These are phyloP conservation scores for Cladosporium sp. DNA, from an alignment of 2,329 filamentous ascomycete species.

Conservation along the genomic window DNA sequence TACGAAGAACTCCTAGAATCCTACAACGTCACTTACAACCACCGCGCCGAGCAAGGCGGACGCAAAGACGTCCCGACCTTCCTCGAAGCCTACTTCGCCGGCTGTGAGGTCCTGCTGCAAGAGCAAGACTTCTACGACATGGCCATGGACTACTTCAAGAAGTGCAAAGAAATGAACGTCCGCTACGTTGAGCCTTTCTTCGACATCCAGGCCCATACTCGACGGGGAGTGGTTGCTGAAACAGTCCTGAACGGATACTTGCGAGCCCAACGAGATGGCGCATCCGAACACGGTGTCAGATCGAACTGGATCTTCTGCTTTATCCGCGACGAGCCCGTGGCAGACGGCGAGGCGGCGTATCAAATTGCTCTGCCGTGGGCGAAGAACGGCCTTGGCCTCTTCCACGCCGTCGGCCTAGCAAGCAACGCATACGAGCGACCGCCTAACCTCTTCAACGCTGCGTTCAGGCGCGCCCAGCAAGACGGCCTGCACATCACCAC, in stretches of 20 bases:
- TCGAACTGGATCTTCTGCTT: conserved; percentile 12
- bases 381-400: background rate
- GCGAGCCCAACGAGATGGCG: background rate
- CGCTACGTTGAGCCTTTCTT: conserved; percentile 6
- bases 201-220: conserved; percentile 5
- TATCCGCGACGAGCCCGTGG: background rate
- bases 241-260: background rate
- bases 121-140: conserved; percentile 9
- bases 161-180: conserved; percentile 4
- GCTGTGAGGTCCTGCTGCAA: background rate
- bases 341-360: background rate
- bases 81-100: conserved; percentile 7
- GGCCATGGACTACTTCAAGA: conserved; percentile 7
- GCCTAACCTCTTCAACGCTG: background rate
- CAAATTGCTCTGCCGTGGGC: background rate
- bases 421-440: conserved; percentile 6
- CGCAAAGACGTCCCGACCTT: conserved; percentile 4
- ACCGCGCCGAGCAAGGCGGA: conserved; percentile 1
- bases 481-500: conserved; percentile 8
- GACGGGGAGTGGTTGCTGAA: background rate
- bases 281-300: background rate
- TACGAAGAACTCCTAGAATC: conserved; percentile 1
- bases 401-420: background rate
- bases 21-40: background rate
- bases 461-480: background rate